Evolutionary conservation across 1,284 basidiomycete genomes (phyloP).

Genomic region (Exobasidium cylindrosporum): DNA sequence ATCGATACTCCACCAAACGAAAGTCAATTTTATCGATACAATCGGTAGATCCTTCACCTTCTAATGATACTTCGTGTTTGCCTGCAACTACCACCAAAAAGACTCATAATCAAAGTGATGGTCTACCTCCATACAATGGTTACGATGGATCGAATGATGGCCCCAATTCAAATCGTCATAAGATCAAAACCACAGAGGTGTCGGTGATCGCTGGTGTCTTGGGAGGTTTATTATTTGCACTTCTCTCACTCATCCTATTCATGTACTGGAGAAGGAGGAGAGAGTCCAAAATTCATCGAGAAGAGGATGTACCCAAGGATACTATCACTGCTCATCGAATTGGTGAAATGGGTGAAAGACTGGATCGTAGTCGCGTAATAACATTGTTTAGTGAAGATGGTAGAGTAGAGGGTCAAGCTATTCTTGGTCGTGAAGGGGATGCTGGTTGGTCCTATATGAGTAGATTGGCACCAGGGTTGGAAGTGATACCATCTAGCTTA

Average conservation of each 20-base stretch:
- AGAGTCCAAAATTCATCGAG: neutral
- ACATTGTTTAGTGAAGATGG: neutral
- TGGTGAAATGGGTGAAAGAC: neutral
- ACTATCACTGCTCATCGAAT: neutral
- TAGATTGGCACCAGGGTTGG: slow-evolving; percentile 5
- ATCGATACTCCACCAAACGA: neutral
- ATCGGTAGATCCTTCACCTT: neutral
- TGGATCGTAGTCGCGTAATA: neutral
- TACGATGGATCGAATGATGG: neutral
- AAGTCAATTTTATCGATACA: neutral
- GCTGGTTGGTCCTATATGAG: slow-evolving; percentile 11
- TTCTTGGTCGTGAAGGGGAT: slow-evolving; percentile 1
- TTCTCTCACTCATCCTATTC: slow-evolving; percentile 2
- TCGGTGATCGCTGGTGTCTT: slow-evolving; percentile 10
- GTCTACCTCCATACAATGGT: neutral
- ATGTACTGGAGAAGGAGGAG: slow-evolving; percentile 9
- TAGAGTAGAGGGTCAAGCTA: neutral
- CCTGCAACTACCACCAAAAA: neutral
- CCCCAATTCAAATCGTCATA: neutral
- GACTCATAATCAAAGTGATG: neutral
- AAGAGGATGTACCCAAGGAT: neutral
- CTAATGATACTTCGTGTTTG: slow-evolving; percentile 10
- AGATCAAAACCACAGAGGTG: slow-evolving; percentile 6
- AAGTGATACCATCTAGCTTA: neutral
- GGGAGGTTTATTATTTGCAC: slow-evolving; percentile 2